These are phyloP conservation scores for Hypericum perforatum DNA, from an alignment of 345 rosid genomes.

Conservation along the genomic window DNA sequence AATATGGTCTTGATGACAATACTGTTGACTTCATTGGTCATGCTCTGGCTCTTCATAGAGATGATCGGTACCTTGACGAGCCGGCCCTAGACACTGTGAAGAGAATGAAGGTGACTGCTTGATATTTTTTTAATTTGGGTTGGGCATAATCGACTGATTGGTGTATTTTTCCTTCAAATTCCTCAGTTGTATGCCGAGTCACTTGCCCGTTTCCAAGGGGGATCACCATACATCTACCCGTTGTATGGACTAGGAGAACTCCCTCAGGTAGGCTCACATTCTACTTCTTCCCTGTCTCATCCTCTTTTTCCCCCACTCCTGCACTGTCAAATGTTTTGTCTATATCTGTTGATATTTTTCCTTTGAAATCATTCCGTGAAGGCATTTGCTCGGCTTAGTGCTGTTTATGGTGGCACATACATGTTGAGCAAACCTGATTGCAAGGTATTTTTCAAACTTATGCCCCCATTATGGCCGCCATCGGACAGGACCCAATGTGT, in stretches of 20 bases:
- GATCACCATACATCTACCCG: slow-evolving; percentile 95
- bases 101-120: slow-evolving; percentile 76
- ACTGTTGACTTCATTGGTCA: slow-evolving; percentile 94
- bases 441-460: no score
- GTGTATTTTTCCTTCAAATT: slow-evolving; percentile 10
- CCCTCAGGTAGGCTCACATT: no score
- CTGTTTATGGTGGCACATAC: slow-evolving; percentile 95
- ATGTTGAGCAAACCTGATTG: slow-evolving; percentile 96
- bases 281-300: no score
- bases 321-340: neutral
- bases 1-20: slow-evolving; percentile 75
- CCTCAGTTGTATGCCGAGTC: slow-evolving; percentile 82
- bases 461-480: no score
- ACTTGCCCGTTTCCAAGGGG: slow-evolving; percentile 94
- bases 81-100: slow-evolving; percentile 93
- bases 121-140: neutral
- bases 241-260: slow-evolving; percentile 94
- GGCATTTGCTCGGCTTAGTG: slow-evolving; percentile 98
- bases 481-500: neutral
- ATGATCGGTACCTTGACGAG: slow-evolving; percentile 63
- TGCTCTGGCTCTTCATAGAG: slow-evolving; percentile 87
- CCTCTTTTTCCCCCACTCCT: no score
- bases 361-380: slow-evolving; percentile 14
- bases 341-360: neutral
- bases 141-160: slow-evolving; percentile 7